Conservation (phyloP, 257 asterid genomes). For the Lithospermum erythrorhizon region DNA sequence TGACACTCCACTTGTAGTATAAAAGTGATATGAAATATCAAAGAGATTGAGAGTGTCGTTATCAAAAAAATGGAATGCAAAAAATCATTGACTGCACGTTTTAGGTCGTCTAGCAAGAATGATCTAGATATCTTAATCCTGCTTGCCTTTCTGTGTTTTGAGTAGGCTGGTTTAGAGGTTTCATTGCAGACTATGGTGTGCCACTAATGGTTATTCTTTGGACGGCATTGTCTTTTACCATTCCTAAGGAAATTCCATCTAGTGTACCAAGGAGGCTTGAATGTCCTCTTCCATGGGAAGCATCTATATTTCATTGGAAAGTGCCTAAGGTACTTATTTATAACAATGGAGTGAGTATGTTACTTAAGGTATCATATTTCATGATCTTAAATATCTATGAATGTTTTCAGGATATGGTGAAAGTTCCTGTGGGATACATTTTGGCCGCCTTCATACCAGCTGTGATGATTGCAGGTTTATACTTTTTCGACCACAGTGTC, state of each 20-base stretch:
- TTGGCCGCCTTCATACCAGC: slow-evolving; percentile 88
- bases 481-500: slow-evolving; percentile 88
- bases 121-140: not conserved
- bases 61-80: not conserved
- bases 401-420: slow-evolving; percentile 70
- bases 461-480: slow-evolving; percentile 73
- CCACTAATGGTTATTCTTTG: slow-evolving; percentile 72
- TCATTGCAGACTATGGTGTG: slow-evolving; percentile 91
- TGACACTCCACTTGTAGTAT: not conserved
- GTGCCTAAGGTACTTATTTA: slow-evolving; percentile 45
- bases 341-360: not conserved
- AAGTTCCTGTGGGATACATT: slow-evolving; percentile 47
- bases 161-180: slow-evolving; percentile 63
- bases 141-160: not conserved
- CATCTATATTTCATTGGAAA: slow-evolving; percentile 73
- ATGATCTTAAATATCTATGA: slow-evolving; percentile 1
- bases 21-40: not conserved
- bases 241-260: slow-evolving; percentile 53
- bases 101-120: not conserved
- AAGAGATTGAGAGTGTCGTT: not conserved
- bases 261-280: slow-evolving; percentile 83
- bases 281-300: slow-evolving; percentile 79
- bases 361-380: not conserved
- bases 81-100: not conserved
- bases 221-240: slow-evolving; percentile 57